phyloP scores from a whole-genome alignment of 208 protist genomes.

The Leishmania lainsoni region DNA sequence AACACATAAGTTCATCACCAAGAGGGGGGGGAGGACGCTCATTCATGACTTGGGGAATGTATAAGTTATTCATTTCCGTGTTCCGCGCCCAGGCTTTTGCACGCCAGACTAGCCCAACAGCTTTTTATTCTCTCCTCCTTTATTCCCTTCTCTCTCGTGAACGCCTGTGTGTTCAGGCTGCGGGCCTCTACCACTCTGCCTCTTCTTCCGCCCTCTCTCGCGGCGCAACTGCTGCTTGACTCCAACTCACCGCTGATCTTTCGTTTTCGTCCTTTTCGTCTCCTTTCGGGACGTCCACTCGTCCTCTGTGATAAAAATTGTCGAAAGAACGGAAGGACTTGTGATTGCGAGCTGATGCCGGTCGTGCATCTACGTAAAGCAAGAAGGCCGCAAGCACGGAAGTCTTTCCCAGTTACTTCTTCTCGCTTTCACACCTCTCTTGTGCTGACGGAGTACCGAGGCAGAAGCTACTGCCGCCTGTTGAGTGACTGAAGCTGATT shows the following conservation, averaged over 20 bases:
- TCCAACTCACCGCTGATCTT: not conserved
- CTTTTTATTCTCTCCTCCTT: not conserved
- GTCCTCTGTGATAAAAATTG: not conserved
- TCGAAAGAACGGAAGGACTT: not conserved
- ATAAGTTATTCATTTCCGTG: not conserved
- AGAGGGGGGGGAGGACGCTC: not conserved
- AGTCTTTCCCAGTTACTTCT: not conserved
- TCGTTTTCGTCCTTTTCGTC: not conserved
- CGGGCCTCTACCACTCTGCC: not conserved
- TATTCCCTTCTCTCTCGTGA: not conserved
- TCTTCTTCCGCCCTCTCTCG: not conserved
- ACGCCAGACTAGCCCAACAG: not conserved
- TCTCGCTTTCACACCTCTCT: not conserved
- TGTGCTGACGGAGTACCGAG: not conserved
- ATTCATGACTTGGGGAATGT: not conserved
- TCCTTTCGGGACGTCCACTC: not conserved
- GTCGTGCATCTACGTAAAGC: not conserved
- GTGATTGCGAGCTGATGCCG: too few species aligned
- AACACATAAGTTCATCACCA: not conserved
- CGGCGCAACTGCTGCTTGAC: not conserved
- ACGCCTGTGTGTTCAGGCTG: not conserved
- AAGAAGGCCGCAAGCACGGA: not conserved
- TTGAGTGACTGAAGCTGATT: not conserved
- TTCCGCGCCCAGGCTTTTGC: not conserved
- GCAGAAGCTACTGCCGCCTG: not conserved